phyloP scores from a whole-genome alignment of 192 early-diverging fungal species.

The Chytriomyces sp. region DNA sequence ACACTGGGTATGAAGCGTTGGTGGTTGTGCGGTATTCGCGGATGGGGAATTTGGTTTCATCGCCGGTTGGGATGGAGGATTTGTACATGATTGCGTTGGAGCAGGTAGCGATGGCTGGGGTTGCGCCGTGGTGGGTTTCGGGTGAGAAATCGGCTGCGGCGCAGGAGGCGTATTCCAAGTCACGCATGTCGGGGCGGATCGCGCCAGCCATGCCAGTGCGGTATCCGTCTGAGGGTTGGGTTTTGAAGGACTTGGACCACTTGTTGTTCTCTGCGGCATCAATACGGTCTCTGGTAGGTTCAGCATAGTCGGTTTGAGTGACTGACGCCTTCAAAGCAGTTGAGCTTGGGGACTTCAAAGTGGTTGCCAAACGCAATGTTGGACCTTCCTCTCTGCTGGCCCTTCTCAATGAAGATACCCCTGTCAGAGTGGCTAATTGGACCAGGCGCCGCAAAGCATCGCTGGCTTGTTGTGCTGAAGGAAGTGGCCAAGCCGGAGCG shows the following conservation, averaged over 20 bases:
- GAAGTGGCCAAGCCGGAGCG: neutral
- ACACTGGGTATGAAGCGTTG: constrained; percentile 30
- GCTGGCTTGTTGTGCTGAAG: constrained; percentile 31
- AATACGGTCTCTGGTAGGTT: neutral
- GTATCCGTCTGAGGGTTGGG: neutral
- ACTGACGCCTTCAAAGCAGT: constrained; percentile 17
- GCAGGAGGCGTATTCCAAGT: constrained; percentile 2
- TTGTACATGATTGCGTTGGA: constrained; percentile 21
- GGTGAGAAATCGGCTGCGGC: constrained; percentile 16
- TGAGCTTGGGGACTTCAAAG: constrained; percentile 18
- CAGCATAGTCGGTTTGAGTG: constrained; percentile 26
- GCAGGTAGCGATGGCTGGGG: neutral
- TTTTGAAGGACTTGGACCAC: constrained; percentile 18
- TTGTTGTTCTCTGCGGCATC: neutral
- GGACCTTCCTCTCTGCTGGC: constrained; percentile 22
- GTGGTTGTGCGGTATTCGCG: constrained; percentile 32
- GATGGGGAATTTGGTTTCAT: constrained; percentile 32
- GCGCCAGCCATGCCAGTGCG: constrained; percentile 32
- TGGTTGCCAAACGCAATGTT: constrained; percentile 38
- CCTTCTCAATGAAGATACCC: constrained; percentile 17
- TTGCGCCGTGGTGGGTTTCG: neutral
- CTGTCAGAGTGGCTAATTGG: neutral
- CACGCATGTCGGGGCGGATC: constrained; percentile 23
- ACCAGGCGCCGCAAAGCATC: constrained; percentile 2
- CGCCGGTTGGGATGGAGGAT: constrained; percentile 50